phyloP scores from a whole-genome alignment of 2,329 filamentous ascomycete genomes.

The Botryotinia globosa region DNA sequence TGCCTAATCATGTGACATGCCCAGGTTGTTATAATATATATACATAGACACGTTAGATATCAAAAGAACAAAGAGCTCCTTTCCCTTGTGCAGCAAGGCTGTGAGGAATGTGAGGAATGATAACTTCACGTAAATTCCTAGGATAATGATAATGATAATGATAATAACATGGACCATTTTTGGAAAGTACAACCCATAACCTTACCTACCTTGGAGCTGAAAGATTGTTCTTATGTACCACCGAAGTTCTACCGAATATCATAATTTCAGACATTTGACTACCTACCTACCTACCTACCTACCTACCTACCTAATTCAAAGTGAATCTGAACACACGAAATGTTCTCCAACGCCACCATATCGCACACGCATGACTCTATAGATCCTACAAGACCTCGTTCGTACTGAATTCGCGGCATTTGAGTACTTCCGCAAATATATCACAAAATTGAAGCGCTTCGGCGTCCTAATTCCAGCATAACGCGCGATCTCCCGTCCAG shows the following conservation, averaged over 20 bases:
- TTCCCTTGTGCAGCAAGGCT: neutral
- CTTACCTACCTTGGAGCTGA: neutral
- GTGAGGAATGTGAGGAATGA: neutral
- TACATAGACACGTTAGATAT: rapidly evolving
- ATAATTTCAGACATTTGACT: neutral
- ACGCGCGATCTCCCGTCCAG: neutral
- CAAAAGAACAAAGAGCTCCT: neutral
- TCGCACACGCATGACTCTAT: neutral
- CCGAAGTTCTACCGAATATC: neutral
- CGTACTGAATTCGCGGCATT: neutral
- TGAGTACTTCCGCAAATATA: neutral
- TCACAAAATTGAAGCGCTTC: neutral
- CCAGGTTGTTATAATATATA: no score
- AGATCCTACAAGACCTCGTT: neutral
- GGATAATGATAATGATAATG: no score
- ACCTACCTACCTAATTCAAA: neutral
- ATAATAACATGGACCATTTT: neutral
- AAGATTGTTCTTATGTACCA: neutral
- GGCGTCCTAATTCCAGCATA: neutral
- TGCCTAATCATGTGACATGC: constrained; percentile 14
- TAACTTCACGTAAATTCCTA: neutral
- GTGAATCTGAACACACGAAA: neutral
- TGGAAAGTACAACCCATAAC: neutral
- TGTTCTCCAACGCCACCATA: neutral
- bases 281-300: neutral